Conservation (phyloP, 2,329 filamentous ascomycete genomes). For the Tolypocladium ophioglossoides region DNA sequence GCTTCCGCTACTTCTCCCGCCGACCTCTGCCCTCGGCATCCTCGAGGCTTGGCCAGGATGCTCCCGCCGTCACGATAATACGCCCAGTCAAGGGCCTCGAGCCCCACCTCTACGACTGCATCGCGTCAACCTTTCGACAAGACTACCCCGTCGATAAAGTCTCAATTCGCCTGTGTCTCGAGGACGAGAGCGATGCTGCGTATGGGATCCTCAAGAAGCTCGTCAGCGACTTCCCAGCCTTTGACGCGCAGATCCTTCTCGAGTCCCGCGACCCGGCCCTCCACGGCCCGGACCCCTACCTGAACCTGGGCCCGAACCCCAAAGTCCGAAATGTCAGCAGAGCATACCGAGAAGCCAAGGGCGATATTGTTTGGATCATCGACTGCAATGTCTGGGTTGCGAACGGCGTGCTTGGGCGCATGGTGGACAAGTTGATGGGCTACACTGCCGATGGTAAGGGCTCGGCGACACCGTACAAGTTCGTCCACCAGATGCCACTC, state of each 20-base stretch:
- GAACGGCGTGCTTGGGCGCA: constrained; percentile 66
- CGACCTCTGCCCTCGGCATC: constrained; percentile 39
- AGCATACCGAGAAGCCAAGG: constrained; percentile 78
- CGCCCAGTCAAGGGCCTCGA: constrained; percentile 90
- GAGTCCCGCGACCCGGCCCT: constrained; percentile 73
- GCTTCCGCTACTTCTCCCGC: constrained; percentile 43
- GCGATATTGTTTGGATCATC: constrained; percentile 85
- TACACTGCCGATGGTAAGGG: constrained; percentile 34
- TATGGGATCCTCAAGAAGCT: constrained; percentile 63
- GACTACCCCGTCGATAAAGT: constrained; percentile 68
- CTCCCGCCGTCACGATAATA: constrained; percentile 82
- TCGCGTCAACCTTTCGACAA: constrained; percentile 76
- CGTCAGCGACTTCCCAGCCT: constrained; percentile 59
- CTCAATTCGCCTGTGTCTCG: constrained; percentile 74
- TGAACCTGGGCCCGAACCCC: constrained; percentile 81
- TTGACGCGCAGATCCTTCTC: constrained; percentile 63
- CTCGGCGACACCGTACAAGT: constrained; percentile 60
- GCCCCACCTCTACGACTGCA: constrained; percentile 81
- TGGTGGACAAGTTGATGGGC: constrained; percentile 82
- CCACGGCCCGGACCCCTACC: constrained; percentile 37
- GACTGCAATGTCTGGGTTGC: constrained; percentile 96
- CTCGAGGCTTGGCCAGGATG: constrained; percentile 34
- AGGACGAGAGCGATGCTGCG: constrained; percentile 64
- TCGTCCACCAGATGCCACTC: constrained; percentile 88
- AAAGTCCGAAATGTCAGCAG: constrained; percentile 96